phyloP scores from a whole-genome alignment of 2,329 filamentous ascomycete genomes.

The Ophiobolus disseminans region DNA sequence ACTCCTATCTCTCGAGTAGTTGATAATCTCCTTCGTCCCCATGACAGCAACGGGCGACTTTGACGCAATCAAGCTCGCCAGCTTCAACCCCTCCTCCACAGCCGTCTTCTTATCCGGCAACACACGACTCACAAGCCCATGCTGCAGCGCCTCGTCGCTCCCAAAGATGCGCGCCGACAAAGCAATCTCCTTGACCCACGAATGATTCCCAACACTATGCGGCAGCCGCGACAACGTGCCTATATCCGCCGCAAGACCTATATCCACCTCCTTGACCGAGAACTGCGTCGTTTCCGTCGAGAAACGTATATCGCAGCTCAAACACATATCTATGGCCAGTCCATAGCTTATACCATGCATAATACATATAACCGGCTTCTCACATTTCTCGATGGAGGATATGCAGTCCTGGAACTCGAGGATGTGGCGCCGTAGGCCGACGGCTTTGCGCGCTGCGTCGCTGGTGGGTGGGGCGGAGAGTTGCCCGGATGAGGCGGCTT shows the following conservation, averaged over 20 bases:
- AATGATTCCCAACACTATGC: slow-evolving; percentile 72
- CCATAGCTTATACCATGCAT: slow-evolving; percentile 48
- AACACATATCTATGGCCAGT: slow-evolving; percentile 60
- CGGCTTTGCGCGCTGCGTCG: slow-evolving; percentile 68
- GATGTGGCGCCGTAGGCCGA: slow-evolving; percentile 68
- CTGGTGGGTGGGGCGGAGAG: slow-evolving; percentile 43
- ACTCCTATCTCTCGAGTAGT: slow-evolving; percentile 78
- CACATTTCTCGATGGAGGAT: slow-evolving; percentile 78
- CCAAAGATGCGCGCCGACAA: slow-evolving; percentile 74
- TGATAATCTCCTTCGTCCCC: slow-evolving; percentile 86
- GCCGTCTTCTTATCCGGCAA: slow-evolving; percentile 66
- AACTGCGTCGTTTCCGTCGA: slow-evolving; percentile 67
- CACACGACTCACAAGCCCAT: slow-evolving; percentile 74
- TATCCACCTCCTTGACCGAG: slow-evolving; percentile 82
- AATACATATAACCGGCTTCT: slow-evolving; percentile 67
- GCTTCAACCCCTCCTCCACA: slow-evolving; percentile 63
- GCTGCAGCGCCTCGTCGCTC: slow-evolving; percentile 71
- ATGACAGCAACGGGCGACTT: slow-evolving; percentile 91
- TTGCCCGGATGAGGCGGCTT: slow-evolving; percentile 66
- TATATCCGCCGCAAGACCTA: slow-evolving; percentile 80
- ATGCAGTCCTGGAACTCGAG: slow-evolving; percentile 82
- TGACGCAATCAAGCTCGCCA: slow-evolving; percentile 70
- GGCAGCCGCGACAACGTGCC: slow-evolving; percentile 77
- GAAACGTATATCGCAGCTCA: slow-evolving; percentile 74
- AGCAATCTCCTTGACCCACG: slow-evolving; percentile 82